Base-by-base conservation (phyloP, 306 rosid genomes). In the Abrus precatorius region DNA sequence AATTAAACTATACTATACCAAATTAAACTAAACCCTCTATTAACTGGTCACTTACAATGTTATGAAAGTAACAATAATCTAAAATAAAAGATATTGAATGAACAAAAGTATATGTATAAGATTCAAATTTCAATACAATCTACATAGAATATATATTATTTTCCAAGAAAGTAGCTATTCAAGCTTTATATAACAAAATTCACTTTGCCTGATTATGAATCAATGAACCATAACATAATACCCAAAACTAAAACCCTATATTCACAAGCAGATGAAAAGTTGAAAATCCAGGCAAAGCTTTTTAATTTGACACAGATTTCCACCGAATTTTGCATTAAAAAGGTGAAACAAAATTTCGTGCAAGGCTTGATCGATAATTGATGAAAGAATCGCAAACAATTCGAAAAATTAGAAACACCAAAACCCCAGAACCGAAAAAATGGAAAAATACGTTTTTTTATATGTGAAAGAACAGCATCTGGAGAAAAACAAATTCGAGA, bases 101-200 rank as follows among this genome's bases (percentile, higher is more conserved):
- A 9, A 72, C 44, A 69, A 55, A 28, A 41, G 32, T 72, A 72
- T 49, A 72, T 13, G 49, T 32, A 34, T 12, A 13, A 69, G 77
- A 70, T n/a, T n/a, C n/a, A n/a, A n/a, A n/a, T n/a, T 49, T 72
- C 69, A 53, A 66, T 54, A 63, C 44, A 59, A 76, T 49, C 30
- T 12, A 59, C 49, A 59, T n/a, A 1, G 54, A 14, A 71, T 6
- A 20, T 3, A 10, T 5, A 55, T 2, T 1, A 54, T 36, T n/a
- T 20, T 41, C 12, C 32, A 44, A 32, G 47, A 7, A 32, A 50
- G 53, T 49, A 69, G 54, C 40, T 5, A 74, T 36, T 49, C 78
- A 20, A 40, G 44, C 64, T 52, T 75, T 79, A 61, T 50, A 44
- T 14, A 62, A 52, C 59, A 63, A 20, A 20, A 63, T 48, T 62